These are phyloP conservation scores for Scedosporium dehoogii DNA, from an alignment of 2,329 filamentous ascomycete species.

Conservation along the genomic window DNA sequence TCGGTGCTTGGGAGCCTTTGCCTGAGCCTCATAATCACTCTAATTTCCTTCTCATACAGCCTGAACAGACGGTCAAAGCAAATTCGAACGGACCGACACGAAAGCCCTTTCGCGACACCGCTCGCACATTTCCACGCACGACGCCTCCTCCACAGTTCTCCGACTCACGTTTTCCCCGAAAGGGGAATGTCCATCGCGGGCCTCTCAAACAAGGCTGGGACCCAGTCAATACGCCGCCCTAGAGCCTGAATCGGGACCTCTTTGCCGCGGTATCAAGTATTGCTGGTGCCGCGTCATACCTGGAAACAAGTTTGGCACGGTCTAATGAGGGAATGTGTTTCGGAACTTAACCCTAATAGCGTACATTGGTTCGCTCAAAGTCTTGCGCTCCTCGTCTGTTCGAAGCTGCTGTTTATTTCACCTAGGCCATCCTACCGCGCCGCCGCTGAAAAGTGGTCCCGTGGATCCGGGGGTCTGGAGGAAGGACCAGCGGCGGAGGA, in stretches of 20 bases:
- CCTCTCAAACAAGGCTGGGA: conserved; percentile 26
- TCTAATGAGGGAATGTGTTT: conserved; percentile 48
- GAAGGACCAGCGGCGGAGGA: conserved; percentile 36
- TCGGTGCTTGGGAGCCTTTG: not conserved
- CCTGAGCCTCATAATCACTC: not conserved
- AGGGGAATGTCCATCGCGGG: conserved; percentile 47
- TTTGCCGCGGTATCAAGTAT: conserved; percentile 3
- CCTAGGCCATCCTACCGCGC: conserved; percentile 19
- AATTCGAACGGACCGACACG: not conserved
- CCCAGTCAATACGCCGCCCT: conserved; percentile 43
- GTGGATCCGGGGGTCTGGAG: conserved; percentile 21
- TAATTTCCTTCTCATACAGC: not conserved
- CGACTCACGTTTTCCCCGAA: conserved; percentile 58
- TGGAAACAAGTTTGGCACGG: conserved; percentile 29
- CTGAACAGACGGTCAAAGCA: not conserved
- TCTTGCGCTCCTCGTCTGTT: conserved; percentile 60
- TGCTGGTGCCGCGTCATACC: not conserved
- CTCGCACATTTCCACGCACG: conserved; percentile 35
- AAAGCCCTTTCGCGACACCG: not conserved
- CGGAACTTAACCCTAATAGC: conserved; percentile 97
- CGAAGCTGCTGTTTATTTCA: conserved; percentile 49
- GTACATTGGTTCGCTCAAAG: conserved; percentile 54
- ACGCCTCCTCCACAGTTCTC: conserved; percentile 73
- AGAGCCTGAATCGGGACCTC: conserved; percentile 48
- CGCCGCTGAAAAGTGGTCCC: conserved; percentile 42